Percentiles rank a stretch among this genome's conserved stretches.
Evolutionary conservation across 345 rosid species (phyloP).

Genomic region (Sonneratia alba): DNA sequence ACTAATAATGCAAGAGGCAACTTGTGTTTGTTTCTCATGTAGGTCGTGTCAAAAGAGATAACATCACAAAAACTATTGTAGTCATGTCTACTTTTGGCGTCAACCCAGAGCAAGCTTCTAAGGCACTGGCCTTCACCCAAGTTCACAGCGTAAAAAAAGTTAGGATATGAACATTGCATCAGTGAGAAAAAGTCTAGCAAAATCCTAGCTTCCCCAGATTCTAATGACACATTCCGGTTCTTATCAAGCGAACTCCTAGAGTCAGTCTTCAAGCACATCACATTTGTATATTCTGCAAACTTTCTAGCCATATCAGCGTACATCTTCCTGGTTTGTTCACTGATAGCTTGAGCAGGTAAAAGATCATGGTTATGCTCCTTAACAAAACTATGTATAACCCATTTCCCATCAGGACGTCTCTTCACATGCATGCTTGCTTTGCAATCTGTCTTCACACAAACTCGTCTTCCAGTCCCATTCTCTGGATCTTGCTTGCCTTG

Average conservation of each 20-base stretch:
- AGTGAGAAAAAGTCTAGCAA: constrained; percentile 36
- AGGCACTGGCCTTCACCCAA: constrained; percentile 42
- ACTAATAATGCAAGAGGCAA: constrained; percentile 47
- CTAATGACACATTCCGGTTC: constrained; percentile 27
- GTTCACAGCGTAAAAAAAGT: constrained; percentile 49
- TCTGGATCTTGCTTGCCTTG: constrained; percentile 48
- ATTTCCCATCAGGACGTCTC: constrained; percentile 51
- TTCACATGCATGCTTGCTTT: constrained; percentile 69
- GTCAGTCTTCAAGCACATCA: constrained; percentile 41
- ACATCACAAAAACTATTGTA: constrained; percentile 37
- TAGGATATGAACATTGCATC: constrained; percentile 39
- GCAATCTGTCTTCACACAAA: constrained; percentile 54
- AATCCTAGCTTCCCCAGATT: constrained; percentile 32
- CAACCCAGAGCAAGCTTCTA: constrained; percentile 44
- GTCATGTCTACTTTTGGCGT: constrained; percentile 55
- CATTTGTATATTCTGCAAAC: constrained; percentile 45
- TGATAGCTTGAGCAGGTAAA: constrained; percentile 58
- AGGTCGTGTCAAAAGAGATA: constrained; percentile 40
- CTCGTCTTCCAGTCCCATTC: constrained; percentile 41
- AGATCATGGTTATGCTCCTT: constrained; percentile 65
- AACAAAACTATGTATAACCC: constrained; percentile 49
- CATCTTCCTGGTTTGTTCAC: constrained; percentile 53
- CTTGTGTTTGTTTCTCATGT: constrained; percentile 39
- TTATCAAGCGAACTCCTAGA: constrained; percentile 31
- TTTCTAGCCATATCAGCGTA: constrained; percentile 55